Conservation (phyloP, 1,284 basidiomycete species). For the Anthracocystis setariae region DNA sequence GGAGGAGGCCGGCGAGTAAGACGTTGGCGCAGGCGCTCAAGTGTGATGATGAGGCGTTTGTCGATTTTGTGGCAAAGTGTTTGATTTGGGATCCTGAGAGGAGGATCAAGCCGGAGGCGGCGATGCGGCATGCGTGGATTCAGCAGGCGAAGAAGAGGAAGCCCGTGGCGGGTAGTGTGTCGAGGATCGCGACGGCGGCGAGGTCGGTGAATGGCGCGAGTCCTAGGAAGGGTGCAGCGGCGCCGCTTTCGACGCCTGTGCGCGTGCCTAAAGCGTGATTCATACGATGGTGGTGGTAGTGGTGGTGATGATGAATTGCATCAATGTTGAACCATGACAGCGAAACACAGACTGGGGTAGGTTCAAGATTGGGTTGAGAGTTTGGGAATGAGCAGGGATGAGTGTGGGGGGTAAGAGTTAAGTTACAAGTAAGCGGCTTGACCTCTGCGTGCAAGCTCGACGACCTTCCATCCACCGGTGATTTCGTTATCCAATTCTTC, state of each 20-base stretch:
- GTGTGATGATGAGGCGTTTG: slow-evolving; percentile 79
- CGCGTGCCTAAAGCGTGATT: slow-evolving; percentile 18
- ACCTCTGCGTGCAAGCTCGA: slow-evolving; percentile 70
- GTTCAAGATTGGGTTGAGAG: no score
- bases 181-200: background rate
- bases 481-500: slow-evolving; percentile 75
- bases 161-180: background rate
- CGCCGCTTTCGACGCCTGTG: slow-evolving; percentile 15
- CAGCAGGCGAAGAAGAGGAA: slow-evolving; percentile 25
- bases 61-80: slow-evolving; percentile 88
- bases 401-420: background rate
- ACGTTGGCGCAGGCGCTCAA: slow-evolving; percentile 87
- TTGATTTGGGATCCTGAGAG: slow-evolving; percentile 97
- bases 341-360: no score
- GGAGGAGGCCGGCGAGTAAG: slow-evolving; percentile 89
- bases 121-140: slow-evolving; percentile 70
- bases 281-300: no score
- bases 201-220: slow-evolving; percentile 10
- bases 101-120: slow-evolving; percentile 90
- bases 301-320: no score
- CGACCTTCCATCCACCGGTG: slow-evolving; percentile 97
- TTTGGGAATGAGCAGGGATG: no score
- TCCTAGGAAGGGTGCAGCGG: slow-evolving; percentile 23
- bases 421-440: slow-evolving; percentile 53
- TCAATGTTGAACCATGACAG: no score